phyloP scores from a whole-genome alignment of 208 protist genomes.

The Endotrypanum monterogeii region DNA sequence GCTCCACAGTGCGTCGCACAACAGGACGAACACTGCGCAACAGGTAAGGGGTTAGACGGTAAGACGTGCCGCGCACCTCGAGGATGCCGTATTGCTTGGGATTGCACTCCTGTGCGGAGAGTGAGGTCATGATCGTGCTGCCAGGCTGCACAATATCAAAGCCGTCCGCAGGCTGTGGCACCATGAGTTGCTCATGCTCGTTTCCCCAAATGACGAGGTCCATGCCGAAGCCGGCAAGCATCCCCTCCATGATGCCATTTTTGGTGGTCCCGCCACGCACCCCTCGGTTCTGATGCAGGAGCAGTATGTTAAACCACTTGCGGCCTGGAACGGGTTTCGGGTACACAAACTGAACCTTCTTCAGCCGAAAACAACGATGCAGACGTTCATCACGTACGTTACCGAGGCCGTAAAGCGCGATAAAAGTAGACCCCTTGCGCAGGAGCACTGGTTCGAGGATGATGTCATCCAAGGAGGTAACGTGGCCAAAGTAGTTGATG shows the following conservation, averaged over 20 bases:
- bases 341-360: conserved; percentile 94
- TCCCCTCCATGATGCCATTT: conserved; percentile 92
- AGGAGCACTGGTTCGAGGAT: conserved; percentile 93
- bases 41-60: conserved; percentile 85
- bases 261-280: conserved; percentile 74
- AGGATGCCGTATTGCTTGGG: conserved; percentile 94
- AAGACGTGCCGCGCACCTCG: conserved; percentile 79
- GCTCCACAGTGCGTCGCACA: conserved; percentile 82
- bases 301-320: conserved; percentile 97
- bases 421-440: conserved; percentile 93
- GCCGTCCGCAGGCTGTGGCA: conserved; percentile 69
- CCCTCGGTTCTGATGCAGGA: conserved; percentile 98
- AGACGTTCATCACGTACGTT: conserved; percentile 98
- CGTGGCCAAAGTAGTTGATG: conserved; percentile 99
- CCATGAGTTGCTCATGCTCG: conserved; percentile 98
- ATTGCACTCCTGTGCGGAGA: conserved; percentile 94
- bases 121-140: conserved; percentile 95
- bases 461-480: conserved; percentile 92
- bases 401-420: conserved; percentile 99
- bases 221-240: conserved; percentile 92
- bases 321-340: conserved; percentile 51
- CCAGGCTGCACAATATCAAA: conserved; percentile 98
- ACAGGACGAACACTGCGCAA: conserved; percentile 94
- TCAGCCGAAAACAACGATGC: conserved; percentile 93
- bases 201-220: conserved; percentile 99